Evolutionary conservation across 2,329 filamentous ascomycete species (phyloP).

Genomic region (Alternaria angustiovoidea): DNA sequence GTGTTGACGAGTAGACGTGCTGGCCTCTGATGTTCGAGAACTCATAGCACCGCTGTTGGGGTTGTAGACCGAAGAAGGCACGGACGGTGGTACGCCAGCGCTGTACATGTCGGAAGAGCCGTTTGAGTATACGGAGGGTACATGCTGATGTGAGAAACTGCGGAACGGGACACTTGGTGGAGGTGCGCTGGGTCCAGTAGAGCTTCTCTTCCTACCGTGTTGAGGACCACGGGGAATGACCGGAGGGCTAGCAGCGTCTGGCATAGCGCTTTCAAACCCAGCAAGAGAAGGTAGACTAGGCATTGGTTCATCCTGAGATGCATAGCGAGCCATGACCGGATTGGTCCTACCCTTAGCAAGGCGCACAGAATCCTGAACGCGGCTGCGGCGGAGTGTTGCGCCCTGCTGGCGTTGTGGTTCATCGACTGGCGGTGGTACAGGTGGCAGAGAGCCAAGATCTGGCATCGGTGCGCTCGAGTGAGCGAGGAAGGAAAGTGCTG

Average conservation of each 20-base stretch:
- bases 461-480: constrained; percentile 85
- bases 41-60: constrained; percentile 53
- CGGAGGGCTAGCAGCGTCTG: constrained; percentile 74
- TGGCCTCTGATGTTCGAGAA: constrained; percentile 61
- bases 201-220: constrained; percentile 87
- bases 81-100: constrained; percentile 43
- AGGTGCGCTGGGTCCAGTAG: constrained; percentile 78
- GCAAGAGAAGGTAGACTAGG: constrained; percentile 41
- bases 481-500: constrained; percentile 90
- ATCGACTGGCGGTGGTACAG: constrained; percentile 53
- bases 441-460: constrained; percentile 64
- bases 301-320: constrained; percentile 39
- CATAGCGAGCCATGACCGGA: constrained; percentile 47
- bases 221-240: constrained; percentile 72
- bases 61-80: constrained; percentile 53
- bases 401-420: constrained; percentile 40
- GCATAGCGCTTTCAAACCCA: constrained; percentile 55
- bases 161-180: constrained; percentile 75
- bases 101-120: constrained; percentile 50
- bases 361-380: constrained; percentile 87
- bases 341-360: constrained; percentile 76
- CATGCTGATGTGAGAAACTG: constrained; percentile 70
- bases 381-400: constrained; percentile 59
- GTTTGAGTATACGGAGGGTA: constrained; percentile 52
- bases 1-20: constrained; percentile 59